Evolutionary conservation across 345 rosid species (phyloP), one percentile per base, ranked within the genome.

Genomic region (Heritiera littoralis): DNA sequence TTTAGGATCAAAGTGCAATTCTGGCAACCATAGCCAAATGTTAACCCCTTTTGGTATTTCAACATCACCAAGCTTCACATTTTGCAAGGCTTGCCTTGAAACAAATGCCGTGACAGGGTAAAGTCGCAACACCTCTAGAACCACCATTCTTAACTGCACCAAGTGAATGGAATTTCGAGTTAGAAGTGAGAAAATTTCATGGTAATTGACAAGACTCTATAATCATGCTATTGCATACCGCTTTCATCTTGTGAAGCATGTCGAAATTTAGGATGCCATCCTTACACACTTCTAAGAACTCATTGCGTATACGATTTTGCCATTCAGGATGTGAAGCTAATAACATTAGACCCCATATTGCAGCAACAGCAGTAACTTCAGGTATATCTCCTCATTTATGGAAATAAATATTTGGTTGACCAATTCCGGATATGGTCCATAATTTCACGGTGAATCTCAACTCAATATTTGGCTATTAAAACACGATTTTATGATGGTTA

Each of bases 71-170:
- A 60, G 55, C 58, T 72, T 81, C 70, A 76, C 15, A 54, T 76
- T 70, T 66, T 72, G 45, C n/a, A 75, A 35, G 41, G 80, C 68
- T 63, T 45, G 38, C 67, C 86, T 79, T 38, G 14, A 52, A 58
- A 51, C 70, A 13, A 61, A 71, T 60, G 46, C 67, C 10, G 59
- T 72, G 17, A 52, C 79, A 8, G 81, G 79, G 69, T 69, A 83
- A 5, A 77, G 69, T 23, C 84, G 78, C 80, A 81, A 11, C 7
- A 73, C 77, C 75, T 79, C 81, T 41, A 76, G 65, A 55, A 81
- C 72, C 75, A 77, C 76, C 80, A 86, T 46, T 60, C 20, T n/a
- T 20, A 81, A 14, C 65, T 60, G 72, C 72, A 84, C 4, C 41
- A 68, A n/a, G 20, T 74, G 23, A 13, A 6, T 18, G 43, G 13